Evolutionary conservation across 768 basidiomycete genomes (phyloP).

Genomic region (Mycena belliarum): DNA sequence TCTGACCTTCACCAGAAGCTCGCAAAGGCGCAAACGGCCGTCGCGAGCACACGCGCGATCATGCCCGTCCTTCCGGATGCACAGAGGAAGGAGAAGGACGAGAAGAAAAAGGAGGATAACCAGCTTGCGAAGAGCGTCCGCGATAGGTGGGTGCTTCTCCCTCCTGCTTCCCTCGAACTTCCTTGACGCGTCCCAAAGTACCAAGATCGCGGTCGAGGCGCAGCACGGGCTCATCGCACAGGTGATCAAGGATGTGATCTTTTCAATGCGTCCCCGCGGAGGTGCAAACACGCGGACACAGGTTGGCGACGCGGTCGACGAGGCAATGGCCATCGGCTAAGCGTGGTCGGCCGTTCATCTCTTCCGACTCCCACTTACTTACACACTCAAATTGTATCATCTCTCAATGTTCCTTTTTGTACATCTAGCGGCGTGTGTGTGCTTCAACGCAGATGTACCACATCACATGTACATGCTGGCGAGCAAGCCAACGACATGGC

Average conservation of each 20-base stretch:
- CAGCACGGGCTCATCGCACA: constrained; percentile 94
- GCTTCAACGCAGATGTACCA: no score
- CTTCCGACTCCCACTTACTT: no score
- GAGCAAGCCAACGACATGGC: no score
- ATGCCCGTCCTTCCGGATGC: constrained; percentile 52
- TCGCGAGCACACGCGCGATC: constrained; percentile 59
- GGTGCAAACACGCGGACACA: not conserved
- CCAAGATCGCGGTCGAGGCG: constrained; percentile 86
- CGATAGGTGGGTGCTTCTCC: constrained; percentile 61
- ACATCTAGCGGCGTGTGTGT: no score
- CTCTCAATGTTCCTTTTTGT: no score
- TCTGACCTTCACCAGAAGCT: constrained; percentile 90
- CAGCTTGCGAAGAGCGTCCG: constrained; percentile 86
- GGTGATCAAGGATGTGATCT: constrained; percentile 90
- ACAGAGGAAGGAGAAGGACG: constrained; percentile 55
- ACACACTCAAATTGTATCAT: no score
- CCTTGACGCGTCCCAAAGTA: constrained; percentile 47
- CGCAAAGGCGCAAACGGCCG: constrained; percentile 61
- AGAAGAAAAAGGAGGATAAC: constrained; percentile 87
- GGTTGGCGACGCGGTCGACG: no score
- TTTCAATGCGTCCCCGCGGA: constrained; percentile 56
- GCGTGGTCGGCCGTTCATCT: no score
- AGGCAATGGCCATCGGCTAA: no score
- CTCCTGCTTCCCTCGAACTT: not conserved
- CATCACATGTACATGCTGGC: no score